Evolutionary conservation across 306 rosid genomes (phyloP).

Genomic region (Prunus campanulata): DNA sequence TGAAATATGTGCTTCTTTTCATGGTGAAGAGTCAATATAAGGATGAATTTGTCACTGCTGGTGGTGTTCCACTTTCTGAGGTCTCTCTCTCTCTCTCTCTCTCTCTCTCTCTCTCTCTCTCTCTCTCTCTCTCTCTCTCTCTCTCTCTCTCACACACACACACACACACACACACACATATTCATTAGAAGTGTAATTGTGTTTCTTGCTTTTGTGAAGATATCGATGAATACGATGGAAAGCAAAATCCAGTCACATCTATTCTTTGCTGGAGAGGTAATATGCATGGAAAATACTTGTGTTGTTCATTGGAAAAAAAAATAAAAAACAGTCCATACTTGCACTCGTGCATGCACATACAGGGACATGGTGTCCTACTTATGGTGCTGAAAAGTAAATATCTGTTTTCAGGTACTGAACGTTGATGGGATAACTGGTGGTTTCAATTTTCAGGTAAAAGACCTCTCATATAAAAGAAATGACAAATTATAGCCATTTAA

Average conservation of each 20-base stretch:
- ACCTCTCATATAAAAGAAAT: neutral
- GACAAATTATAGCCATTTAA: neutral
- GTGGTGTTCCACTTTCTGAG: constrained; percentile 92
- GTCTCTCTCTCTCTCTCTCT: constrained; percentile 43
- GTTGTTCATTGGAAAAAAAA: neutral
- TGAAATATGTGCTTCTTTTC: constrained; percentile 12
- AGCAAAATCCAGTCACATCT: constrained; percentile 63
- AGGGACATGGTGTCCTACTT: neutral
- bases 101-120: neutral
- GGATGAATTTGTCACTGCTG: constrained; percentile 97
- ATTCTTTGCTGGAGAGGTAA: constrained; percentile 94
- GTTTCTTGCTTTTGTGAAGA: constrained; percentile 36
- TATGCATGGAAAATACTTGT: neutral
- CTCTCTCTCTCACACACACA: neutral
- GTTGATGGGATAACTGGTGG: constrained; percentile 95
- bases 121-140: neutral
- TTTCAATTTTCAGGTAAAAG: constrained; percentile 88
- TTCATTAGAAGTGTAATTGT: constrained; percentile 16
- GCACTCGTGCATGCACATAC: constrained; percentile 3
- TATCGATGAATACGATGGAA: constrained; percentile 79
- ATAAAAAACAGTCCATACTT: neutral
- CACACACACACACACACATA: neutral
- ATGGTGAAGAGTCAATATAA: constrained; percentile 78
- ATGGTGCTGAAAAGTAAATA: constrained; percentile 13
- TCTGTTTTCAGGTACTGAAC: constrained; percentile 59